A percentile compares a stretch with the other conserved stretches of the same genome.
These are phyloP conservation scores for Penicillium daleae DNA, from an alignment of 495 filamentous ascomycete species.

Conservation along the genomic window DNA sequence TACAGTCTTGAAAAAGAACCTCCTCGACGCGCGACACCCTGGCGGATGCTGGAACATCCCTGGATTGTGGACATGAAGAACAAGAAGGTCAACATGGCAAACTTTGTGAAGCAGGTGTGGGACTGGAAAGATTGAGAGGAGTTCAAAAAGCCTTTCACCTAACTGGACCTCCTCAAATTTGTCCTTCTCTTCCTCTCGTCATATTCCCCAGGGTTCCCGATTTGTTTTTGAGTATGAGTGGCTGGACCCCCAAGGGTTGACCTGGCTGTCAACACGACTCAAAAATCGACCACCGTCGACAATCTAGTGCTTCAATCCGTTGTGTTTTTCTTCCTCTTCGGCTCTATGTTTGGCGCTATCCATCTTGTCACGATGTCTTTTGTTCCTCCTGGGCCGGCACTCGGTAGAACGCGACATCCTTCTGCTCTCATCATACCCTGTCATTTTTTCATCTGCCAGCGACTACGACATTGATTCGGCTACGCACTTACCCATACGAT, in stretches of 20 bases:
- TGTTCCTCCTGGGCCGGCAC: constrained; percentile 33
- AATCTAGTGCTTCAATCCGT: constrained; percentile 20
- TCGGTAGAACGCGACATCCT: constrained; percentile 15
- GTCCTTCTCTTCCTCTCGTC: constrained; percentile 20
- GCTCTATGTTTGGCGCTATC: constrained; percentile 17
- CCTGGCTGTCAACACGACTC: constrained; percentile 51
- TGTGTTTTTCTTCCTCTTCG: constrained; percentile 20
- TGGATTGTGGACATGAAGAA: constrained; percentile 96
- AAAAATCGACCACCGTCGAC: constrained; percentile 20
- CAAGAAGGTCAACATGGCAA: constrained; percentile 95
- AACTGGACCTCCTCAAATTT: background rate
- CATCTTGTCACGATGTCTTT: constrained; percentile 17
- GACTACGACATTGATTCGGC: constrained; percentile 27
- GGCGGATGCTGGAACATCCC: constrained; percentile 98
- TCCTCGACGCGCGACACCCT: constrained; percentile 82
- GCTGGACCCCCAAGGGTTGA: constrained; percentile 49
- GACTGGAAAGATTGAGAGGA: constrained; percentile 71
- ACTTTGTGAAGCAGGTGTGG: constrained; percentile 92
- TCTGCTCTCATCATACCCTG: constrained; percentile 24
- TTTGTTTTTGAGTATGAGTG: constrained; percentile 40
- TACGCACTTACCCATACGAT: constrained; percentile 30
- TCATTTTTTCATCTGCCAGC: constrained; percentile 23
- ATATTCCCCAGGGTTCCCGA: constrained; percentile 20
- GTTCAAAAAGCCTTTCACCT: constrained; percentile 8
- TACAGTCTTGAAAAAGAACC: constrained; percentile 91